Evolutionary conservation across 2,329 filamentous ascomycete species (phyloP), one percentile per base, ranked within the genome.

Genomic region (Sclerotinia borealis): DNA sequence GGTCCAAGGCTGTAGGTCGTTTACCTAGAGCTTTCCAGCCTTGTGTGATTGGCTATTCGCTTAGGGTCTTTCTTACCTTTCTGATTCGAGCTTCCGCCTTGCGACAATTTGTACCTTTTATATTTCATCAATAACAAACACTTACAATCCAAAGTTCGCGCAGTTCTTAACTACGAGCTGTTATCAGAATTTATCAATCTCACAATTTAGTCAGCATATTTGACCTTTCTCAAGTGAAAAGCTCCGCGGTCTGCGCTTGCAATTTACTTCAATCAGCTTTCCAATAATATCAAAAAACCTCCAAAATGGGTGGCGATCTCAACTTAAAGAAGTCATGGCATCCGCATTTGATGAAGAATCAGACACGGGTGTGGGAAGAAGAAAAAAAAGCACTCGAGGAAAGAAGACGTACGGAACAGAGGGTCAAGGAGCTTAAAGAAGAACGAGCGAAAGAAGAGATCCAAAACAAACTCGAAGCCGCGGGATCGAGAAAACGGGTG

Each of bases 261-360:
- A 11, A 13, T 36, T n/a, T 22, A 29, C 25, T n/a, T 60, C 22
- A 15, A 39, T 45, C 39, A 22, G 19, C n/a, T 34, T 7, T 45
- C 34, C 52, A 36, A 34, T 50, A 64, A 52, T 41, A 47, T 13
- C 15, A 48, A 45, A 52, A 70, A 64, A 69, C 72, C 74, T 76
- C 71, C 79, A 89, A 78, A 68, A 96, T 96, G 90, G 93, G 93
- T 80, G 92, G 92, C 75, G 93, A 98, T 83, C 85, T 99, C 74
- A 97, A 98, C 74, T 79, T 96, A 72, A 97, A 97, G 79, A 92
- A 92, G 78, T 90, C 91, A 81, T 99, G 93, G 87, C 93, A 99
- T 78, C 93, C 95, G 65, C 86, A 88, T 71, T 83, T 97, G 69
- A 86, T 92, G 78, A 90, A 88, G 79, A 99, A 99, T 77, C 95